phyloP scores from a whole-genome alignment of 2,329 filamentous ascomycete genomes.

The Trichoderma hamatum region DNA sequence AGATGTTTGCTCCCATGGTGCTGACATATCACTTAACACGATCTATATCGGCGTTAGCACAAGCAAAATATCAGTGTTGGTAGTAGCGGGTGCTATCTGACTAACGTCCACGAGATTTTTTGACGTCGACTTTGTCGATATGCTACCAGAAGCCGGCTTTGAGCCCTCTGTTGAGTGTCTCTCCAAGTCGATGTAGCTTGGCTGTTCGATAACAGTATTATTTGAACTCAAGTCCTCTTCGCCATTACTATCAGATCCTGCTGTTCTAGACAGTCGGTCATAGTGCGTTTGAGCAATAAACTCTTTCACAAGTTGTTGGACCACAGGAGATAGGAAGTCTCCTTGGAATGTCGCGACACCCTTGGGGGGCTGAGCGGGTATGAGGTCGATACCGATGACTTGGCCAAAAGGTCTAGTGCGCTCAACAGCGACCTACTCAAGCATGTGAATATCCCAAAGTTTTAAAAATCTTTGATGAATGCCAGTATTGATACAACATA shows the following conservation, averaged over 20 bases:
- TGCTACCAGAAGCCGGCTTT: constrained; percentile 42
- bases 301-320: constrained; percentile 76
- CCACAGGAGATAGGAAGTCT: constrained; percentile 76
- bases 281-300: constrained; percentile 67
- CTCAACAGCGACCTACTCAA: constrained; percentile 72
- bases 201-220: constrained; percentile 42
- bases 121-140: not conserved
- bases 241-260: constrained; percentile 31
- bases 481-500: constrained; percentile 37
- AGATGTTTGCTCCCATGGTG: constrained; percentile 82
- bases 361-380: constrained; percentile 85
- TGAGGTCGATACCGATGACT: constrained; percentile 89
- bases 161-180: constrained; percentile 43
- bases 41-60: constrained; percentile 52
- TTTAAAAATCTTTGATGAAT: not conserved
- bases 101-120: constrained; percentile 65
- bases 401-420: constrained; percentile 75
- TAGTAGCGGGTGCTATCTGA: constrained; percentile 24
- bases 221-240: not conserved
- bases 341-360: constrained; percentile 96
- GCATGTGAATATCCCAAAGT: not conserved
- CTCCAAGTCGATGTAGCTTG: constrained; percentile 70
- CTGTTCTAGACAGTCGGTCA: constrained; percentile 29
- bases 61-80: not conserved
- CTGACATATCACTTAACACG: constrained; percentile 98